Conservation (phyloP, 139 green algal species). For the Zygnema circumcarinatum region DNA sequence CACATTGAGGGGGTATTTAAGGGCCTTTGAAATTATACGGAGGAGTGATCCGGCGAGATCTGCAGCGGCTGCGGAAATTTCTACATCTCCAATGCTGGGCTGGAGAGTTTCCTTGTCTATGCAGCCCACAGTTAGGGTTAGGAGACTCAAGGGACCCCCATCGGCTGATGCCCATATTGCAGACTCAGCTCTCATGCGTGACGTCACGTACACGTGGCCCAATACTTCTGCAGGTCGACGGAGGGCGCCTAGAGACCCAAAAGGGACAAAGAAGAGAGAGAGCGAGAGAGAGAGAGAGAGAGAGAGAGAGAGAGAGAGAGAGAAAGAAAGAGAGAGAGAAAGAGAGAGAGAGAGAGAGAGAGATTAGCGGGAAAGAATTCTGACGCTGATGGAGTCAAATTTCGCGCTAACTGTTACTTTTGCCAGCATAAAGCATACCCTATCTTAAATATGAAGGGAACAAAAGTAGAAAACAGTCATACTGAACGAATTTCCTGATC, state of each 20-base stretch:
- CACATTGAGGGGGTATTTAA: background rate
- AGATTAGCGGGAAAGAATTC: too few relatives aligned
- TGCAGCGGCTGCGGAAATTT: background rate
- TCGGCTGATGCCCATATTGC: constrained; percentile 26
- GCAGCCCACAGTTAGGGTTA: background rate
- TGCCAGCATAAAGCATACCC: too few relatives aligned
- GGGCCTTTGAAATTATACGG: constrained; percentile 17
- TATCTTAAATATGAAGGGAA: too few relatives aligned
- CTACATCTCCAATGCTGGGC: background rate
- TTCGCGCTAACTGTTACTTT: too few relatives aligned
- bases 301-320: too few relatives aligned
- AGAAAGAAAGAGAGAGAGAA: too few relatives aligned
- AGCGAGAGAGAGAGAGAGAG: too few relatives aligned
- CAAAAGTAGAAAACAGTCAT: too few relatives aligned
- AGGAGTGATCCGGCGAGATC: constrained; percentile 22
- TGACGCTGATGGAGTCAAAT: too few relatives aligned
- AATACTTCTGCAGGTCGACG: constrained; percentile 53
- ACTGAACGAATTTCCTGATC: too few relatives aligned
- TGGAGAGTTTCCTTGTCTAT: constrained; percentile 16
- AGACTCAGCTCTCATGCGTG: background rate
- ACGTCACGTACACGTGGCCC: constrained; percentile 53
- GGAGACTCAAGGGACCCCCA: constrained; percentile 26
- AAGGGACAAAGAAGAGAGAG: too few relatives aligned
- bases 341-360: too few relatives aligned
- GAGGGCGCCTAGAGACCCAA: constrained; percentile 39